These are phyloP conservation scores for Oxytropis ochrocephala DNA, from an alignment of 306 rosid species.

Conservation along the genomic window DNA sequence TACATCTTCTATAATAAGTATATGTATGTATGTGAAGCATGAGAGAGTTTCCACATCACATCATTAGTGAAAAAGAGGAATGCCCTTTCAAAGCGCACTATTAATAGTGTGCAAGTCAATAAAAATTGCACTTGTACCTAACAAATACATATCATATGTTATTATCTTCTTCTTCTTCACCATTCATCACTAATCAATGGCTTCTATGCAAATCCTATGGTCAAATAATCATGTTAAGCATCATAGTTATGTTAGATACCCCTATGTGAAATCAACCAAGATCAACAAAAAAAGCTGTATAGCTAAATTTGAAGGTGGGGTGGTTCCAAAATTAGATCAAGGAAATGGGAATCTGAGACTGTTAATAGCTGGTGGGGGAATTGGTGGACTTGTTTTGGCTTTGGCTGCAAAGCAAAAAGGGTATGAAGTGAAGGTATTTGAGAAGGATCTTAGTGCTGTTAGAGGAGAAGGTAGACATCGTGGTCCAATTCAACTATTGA, in stretches of 20 bases:
- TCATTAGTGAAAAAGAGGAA: not conserved
- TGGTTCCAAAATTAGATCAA: slow-evolving; percentile 2
- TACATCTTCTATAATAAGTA: no score
- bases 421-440: slow-evolving; percentile 34
- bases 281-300: not conserved
- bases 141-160: not conserved
- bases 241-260: not conserved
- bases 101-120: not conserved
- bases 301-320: slow-evolving; percentile 13
- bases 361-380: slow-evolving; percentile 38
- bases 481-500: slow-evolving; percentile 41
- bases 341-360: slow-evolving; percentile 19
- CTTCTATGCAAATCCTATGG: slow-evolving; percentile 13
- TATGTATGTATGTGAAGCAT: no score
- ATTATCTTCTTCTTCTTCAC: slow-evolving; percentile 2
- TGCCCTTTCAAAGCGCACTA: not conserved
- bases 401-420: slow-evolving; percentile 36
- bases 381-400: slow-evolving; percentile 40
- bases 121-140: not conserved
- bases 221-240: slow-evolving; percentile 8
- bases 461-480: slow-evolving; percentile 45
- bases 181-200: slow-evolving; percentile 17
- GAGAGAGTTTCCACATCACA: not conserved
- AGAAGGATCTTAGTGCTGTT: slow-evolving; percentile 37
- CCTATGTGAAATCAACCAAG: not conserved